Percentiles rank a stretch among this genome's conserved stretches.
Conservation (phyloP, 2,329 filamentous ascomycete species). For the Phialophora verrucosa region DNA sequence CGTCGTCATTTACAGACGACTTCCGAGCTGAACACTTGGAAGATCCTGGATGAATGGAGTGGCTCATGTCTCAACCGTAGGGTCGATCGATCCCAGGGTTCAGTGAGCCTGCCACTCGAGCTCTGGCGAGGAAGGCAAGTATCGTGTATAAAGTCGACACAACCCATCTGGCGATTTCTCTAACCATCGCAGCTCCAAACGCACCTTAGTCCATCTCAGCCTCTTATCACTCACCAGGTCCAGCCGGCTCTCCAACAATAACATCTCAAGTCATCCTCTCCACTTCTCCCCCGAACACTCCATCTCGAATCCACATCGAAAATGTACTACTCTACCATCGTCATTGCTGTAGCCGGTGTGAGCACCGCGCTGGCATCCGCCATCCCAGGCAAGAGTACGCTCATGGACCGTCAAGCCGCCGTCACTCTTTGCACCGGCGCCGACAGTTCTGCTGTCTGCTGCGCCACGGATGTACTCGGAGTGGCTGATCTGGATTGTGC, state of each 20-base stretch:
- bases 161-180: neutral
- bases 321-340: constrained; percentile 37
- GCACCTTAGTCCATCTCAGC: neutral
- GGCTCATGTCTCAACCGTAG: constrained; percentile 12
- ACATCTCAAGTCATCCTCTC: neutral
- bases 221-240: neutral
- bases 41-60: constrained; percentile 6
- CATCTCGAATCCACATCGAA: constrained; percentile 16
- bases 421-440: constrained; percentile 32
- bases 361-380: constrained; percentile 32
- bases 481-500: constrained; percentile 64
- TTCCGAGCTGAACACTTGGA: constrained; percentile 9
- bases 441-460: constrained; percentile 58
- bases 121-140: neutral
- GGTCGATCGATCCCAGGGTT: constrained; percentile 3
- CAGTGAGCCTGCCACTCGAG: neutral
- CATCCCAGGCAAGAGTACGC: constrained; percentile 34
- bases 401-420: constrained; percentile 28
- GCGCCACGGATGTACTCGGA: constrained; percentile 66
- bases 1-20: constrained; percentile 6
- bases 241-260: neutral
- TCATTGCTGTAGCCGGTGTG: constrained; percentile 32
- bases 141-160: constrained; percentile 9
- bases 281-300: neutral
- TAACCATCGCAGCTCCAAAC: neutral